A percentile compares a stretch with the other conserved stretches of the same genome.
These are phyloP conservation scores for Magnaporthiopsis poae DNA, from an alignment of 2,329 filamentous ascomycete species.

Conservation along the genomic window DNA sequence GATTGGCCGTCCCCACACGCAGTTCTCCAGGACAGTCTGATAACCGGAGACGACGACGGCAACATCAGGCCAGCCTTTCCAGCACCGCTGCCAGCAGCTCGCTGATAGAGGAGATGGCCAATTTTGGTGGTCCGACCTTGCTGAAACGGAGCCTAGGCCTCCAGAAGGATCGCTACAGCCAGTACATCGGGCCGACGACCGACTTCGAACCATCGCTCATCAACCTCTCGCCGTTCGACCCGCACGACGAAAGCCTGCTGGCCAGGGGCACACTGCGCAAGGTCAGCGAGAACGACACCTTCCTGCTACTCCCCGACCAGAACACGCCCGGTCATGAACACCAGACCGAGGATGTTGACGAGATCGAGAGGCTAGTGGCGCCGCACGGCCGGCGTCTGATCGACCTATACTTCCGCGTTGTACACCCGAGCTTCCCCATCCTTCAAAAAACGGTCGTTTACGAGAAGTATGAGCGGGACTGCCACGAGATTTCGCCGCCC, in stretches of 20 bases:
- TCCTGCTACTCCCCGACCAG: conserved; percentile 68
- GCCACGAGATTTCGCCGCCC: conserved; percentile 49
- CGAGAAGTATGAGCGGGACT: conserved; percentile 49
- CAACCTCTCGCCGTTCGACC: conserved; percentile 69
- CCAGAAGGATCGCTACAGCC: conserved; percentile 68
- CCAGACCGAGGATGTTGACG: conserved; percentile 54
- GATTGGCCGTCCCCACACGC: conserved; percentile 30
- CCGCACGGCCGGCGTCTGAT: conserved; percentile 55
- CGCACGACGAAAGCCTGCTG: conserved; percentile 68
- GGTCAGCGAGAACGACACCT: conserved; percentile 68
- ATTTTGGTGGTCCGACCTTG: conserved; percentile 55
- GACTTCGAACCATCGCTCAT: conserved; percentile 78
- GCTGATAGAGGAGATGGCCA: conserved; percentile 60
- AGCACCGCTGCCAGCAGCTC: conserved; percentile 53
- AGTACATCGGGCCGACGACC: conserved; percentile 74
- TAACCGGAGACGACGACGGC: conserved; percentile 42
- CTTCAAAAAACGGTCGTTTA: conserved; percentile 52
- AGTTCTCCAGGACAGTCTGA: conserved; percentile 50
- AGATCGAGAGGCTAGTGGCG: conserved; percentile 58
- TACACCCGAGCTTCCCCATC: conserved; percentile 50
- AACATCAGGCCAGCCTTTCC: conserved; percentile 48
- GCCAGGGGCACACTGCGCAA: conserved; percentile 60
- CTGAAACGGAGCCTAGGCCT: conserved; percentile 64
- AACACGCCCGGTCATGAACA: conserved; percentile 64
- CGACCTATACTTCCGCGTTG: conserved; percentile 56